Conservation (phyloP, 106 monocot genomes). For the Xerophyta viscosa region DNA sequence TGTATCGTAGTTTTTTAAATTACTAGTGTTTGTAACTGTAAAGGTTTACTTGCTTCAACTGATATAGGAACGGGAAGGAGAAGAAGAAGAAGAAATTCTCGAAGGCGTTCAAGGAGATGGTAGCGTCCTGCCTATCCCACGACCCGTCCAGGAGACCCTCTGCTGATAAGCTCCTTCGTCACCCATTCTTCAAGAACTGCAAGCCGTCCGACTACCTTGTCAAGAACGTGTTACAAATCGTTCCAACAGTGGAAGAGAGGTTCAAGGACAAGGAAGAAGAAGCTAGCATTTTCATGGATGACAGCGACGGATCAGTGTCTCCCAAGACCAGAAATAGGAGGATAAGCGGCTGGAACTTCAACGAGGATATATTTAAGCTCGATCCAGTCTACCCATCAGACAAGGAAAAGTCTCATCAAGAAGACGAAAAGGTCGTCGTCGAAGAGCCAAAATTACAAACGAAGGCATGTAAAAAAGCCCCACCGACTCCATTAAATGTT, state of each 20-base stretch:
- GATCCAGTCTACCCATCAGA: slow-evolving; percentile 30
- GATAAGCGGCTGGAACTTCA: slow-evolving; percentile 61
- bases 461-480: neutral
- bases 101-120: slow-evolving; percentile 81
- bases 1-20: no score
- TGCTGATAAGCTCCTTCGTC: slow-evolving; percentile 62
- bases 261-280: slow-evolving; percentile 1
- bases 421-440: neutral
- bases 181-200: slow-evolving; percentile 70
- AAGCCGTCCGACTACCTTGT: slow-evolving; percentile 51
- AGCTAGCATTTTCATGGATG: neutral
- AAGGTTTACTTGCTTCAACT: no score
- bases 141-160: slow-evolving; percentile 67
- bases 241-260: slow-evolving; percentile 49
- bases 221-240: slow-evolving; percentile 33
- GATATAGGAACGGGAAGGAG: neutral
- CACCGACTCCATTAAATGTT: neutral
- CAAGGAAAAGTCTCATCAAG: neutral
- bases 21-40: no score
- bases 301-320: slow-evolving; percentile 1
- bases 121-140: slow-evolving; percentile 43
- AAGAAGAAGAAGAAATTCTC: slow-evolving; percentile 77
- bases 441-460: slow-evolving; percentile 6
- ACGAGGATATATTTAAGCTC: slow-evolving; percentile 41
- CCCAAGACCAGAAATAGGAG: slow-evolving; percentile 24